A percentile compares a stretch with the other conserved stretches of the same genome.
These are phyloP conservation scores for Cystoderma amianthinum DNA, from an alignment of 768 basidiomycete species.

Conservation along the genomic window DNA sequence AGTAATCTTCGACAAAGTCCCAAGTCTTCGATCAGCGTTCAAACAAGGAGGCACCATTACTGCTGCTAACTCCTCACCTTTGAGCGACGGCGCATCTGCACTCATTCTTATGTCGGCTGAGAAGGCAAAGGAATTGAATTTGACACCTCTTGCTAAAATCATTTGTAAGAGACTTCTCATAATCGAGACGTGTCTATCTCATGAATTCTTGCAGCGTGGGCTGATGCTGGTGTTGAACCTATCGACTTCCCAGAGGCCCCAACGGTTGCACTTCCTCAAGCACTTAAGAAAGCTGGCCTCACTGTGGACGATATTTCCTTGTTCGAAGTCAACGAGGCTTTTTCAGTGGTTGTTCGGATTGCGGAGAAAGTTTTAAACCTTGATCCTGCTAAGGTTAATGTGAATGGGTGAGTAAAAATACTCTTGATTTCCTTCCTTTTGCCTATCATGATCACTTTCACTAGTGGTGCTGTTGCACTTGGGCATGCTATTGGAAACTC, in stretches of 20 bases:
- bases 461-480: constrained; percentile 91
- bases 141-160: constrained; percentile 91
- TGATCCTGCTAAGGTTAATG: constrained; percentile 85
- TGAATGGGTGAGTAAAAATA: constrained; percentile 59
- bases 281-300: constrained; percentile 82
- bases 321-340: constrained; percentile 98
- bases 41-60: constrained; percentile 87
- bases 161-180: constrained; percentile 62
- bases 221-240: constrained; percentile 94
- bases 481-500: constrained; percentile 97
- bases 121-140: constrained; percentile 85
- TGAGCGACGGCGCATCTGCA: constrained; percentile 96
- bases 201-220: constrained; percentile 59
- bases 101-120: constrained; percentile 91
- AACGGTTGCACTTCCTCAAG: constrained; percentile 83
- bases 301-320: constrained; percentile 77
- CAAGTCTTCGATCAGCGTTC: constrained; percentile 84
- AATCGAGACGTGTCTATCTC: constrained; percentile 4
- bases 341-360: constrained; percentile 88
- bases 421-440: constrained; percentile 5
- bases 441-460: constrained; percentile 12
- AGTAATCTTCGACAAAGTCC: constrained; percentile 91
- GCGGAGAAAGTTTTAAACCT: constrained; percentile 84
- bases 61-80: constrained; percentile 89
- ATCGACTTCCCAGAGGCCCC: constrained; percentile 97